Conservation (phyloP, 371 early-diverging fungal species). For the Actinomucor elegans region DNA sequence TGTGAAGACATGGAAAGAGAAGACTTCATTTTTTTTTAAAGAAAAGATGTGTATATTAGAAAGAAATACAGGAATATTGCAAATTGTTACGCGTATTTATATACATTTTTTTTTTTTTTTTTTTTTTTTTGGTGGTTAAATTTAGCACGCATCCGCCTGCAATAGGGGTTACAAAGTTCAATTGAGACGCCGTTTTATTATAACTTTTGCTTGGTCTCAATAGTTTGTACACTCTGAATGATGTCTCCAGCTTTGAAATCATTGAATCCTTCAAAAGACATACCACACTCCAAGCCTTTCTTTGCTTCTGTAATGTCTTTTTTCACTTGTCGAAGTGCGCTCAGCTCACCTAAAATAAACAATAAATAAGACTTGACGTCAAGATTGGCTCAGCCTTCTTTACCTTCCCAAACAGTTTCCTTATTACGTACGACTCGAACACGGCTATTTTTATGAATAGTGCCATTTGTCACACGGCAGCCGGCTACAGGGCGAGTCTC, state of each 20-base stretch:
- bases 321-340: conserved; percentile 78
- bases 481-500: conserved; percentile 77
- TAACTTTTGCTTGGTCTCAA: conserved; percentile 53
- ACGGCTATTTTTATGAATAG: conserved; percentile 56
- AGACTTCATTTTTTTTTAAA: conserved; percentile 1
- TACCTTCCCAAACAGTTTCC: conserved; percentile 70
- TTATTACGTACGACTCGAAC: conserved; percentile 72
- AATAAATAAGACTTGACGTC: background rate
- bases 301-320: conserved; percentile 85
- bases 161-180: no score
- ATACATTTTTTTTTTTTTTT: conserved; percentile 9
- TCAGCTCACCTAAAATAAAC: conserved; percentile 46
- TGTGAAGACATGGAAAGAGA: conserved; percentile 3
- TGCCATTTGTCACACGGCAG: conserved; percentile 81
- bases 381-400: background rate
- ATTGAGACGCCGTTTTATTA: conserved; percentile 4
- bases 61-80: background rate
- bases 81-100: conserved; percentile 8
- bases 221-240: conserved; percentile 66
- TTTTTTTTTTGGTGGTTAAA: conserved; percentile 1
- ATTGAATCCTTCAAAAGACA: conserved; percentile 80
- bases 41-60: background rate
- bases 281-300: conserved; percentile 92
- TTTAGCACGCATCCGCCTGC: conserved; percentile 1
- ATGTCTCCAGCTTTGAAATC: conserved; percentile 80